A percentile compares a stretch with the other conserved stretches of the same genome.
Evolutionary conservation across 2,329 filamentous ascomycete genomes (phyloP).

Genomic region (Aspergillus proliferans): DNA sequence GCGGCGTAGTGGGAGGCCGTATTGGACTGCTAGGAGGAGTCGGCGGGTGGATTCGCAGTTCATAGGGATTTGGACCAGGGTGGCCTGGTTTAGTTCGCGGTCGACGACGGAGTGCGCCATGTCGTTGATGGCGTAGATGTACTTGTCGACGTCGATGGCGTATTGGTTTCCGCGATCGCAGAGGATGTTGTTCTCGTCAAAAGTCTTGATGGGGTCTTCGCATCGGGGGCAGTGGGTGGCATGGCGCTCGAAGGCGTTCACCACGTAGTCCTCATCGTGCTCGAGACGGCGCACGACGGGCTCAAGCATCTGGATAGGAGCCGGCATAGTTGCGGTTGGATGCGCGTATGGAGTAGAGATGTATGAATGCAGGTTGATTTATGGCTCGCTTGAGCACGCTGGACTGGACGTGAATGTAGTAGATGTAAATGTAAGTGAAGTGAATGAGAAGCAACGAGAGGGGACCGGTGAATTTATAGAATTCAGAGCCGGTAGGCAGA

Average conservation of each 20-base stretch:
- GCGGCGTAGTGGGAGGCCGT: slow-evolving; percentile 29
- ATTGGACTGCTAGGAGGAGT: slow-evolving; percentile 39
- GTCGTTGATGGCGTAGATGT: slow-evolving; percentile 31
- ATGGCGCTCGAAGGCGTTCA: slow-evolving; percentile 33
- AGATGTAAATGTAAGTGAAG: too few species aligned
- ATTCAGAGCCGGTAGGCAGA: too few species aligned
- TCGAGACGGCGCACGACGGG: slow-evolving; percentile 28
- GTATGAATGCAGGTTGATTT: not conserved
- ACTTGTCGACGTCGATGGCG: slow-evolving; percentile 29
- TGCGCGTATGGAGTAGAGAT: not conserved
- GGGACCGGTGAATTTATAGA: too few species aligned
- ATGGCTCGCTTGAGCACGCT: not conserved
- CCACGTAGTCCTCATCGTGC: slow-evolving; percentile 32
- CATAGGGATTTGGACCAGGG: slow-evolving; percentile 38
- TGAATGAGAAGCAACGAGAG: too few species aligned
- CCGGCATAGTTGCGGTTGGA: slow-evolving; percentile 22
- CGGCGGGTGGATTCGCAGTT: slow-evolving; percentile 28
- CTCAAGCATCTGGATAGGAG: slow-evolving; percentile 18
- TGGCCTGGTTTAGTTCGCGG: slow-evolving; percentile 30
- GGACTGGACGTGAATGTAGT: too few species aligned
- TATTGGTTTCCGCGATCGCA: slow-evolving; percentile 31
- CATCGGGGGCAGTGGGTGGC: slow-evolving; percentile 30
- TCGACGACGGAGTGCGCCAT: slow-evolving; percentile 39
- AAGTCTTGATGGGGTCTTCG: slow-evolving; percentile 20
- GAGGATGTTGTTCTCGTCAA: slow-evolving; percentile 19